Evolutionary conservation across 345 rosid species (phyloP).

Genomic region (Dovyalis caffra): DNA sequence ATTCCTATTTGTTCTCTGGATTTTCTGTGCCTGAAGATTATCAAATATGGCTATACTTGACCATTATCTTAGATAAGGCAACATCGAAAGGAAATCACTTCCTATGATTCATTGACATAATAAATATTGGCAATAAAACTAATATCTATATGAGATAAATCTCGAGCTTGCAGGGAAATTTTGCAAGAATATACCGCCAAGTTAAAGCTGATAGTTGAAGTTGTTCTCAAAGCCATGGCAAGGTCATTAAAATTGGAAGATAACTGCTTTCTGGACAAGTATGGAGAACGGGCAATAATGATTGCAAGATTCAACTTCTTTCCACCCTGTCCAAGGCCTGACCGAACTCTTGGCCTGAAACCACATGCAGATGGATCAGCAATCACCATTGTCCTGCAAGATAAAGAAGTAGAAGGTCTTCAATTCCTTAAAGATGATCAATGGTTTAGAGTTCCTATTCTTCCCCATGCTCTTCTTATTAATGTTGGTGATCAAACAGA

Average conservation of each 20-base stretch:
- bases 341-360: conserved; percentile 44
- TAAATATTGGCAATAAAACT: too few relatives aligned
- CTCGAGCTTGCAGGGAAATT: conserved; percentile 25
- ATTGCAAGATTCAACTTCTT: conserved; percentile 50
- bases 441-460: conserved; percentile 46
- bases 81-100: too few relatives aligned
- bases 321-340: conserved; percentile 57
- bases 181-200: conserved; percentile 38
- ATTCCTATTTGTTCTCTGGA: too few relatives aligned
- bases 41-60: too few relatives aligned
- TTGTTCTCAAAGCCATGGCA: conserved; percentile 50
- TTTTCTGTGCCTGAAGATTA: too few relatives aligned
- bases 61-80: too few relatives aligned
- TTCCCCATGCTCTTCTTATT: conserved; percentile 10
- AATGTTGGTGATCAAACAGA: conserved; percentile 9
- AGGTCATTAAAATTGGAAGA: too few relatives aligned
- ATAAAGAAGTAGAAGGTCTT: too few relatives aligned
- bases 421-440: conserved; percentile 43
- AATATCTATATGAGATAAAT: too few relatives aligned
- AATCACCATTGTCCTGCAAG: conserved; percentile 47
- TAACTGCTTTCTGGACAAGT: conserved; percentile 39
- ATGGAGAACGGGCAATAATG: conserved; percentile 31
- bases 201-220: conserved; percentile 13
- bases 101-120: too few relatives aligned
- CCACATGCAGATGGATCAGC: conserved; percentile 56